These are phyloP conservation scores for Trebouxia sp. DNA, from an alignment of 139 green algal species.

Conservation along the genomic window DNA sequence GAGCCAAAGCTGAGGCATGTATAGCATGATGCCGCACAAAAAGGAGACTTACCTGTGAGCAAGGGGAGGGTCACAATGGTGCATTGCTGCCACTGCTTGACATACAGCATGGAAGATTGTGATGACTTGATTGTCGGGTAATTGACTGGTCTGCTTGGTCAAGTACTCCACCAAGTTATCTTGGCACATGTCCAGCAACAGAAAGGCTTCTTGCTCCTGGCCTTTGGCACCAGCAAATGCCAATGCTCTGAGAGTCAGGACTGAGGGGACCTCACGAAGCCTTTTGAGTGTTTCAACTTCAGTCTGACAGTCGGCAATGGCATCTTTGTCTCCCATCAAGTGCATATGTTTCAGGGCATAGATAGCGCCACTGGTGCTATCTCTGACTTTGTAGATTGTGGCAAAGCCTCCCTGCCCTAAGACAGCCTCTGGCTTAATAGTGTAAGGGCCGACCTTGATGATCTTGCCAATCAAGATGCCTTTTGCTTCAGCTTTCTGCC, in stretches of 20 bases:
- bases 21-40: background rate
- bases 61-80: constrained; percentile 67
- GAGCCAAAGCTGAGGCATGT: background rate
- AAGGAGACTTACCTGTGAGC: constrained; percentile 67
- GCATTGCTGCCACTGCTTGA: constrained; percentile 73
- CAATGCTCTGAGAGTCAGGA: constrained; percentile 65
- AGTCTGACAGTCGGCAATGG: constrained; percentile 44
- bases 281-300: constrained; percentile 48
- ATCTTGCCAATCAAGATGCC: constrained; percentile 29
- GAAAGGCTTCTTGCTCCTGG: constrained; percentile 68
- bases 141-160: constrained; percentile 35
- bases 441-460: constrained; percentile 34
- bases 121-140: constrained; percentile 56
- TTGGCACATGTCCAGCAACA: constrained; percentile 81
- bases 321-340: constrained; percentile 59
- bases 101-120: constrained; percentile 66
- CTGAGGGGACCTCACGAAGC: constrained; percentile 48
- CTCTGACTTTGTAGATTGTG: constrained; percentile 66
- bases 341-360: constrained; percentile 85
- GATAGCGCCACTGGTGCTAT: constrained; percentile 39
- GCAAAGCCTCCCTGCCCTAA: constrained; percentile 70
- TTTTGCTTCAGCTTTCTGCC: constrained; percentile 15
- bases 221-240: constrained; percentile 56
- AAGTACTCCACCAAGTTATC: constrained; percentile 66
- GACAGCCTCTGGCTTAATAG: constrained; percentile 51